Percentiles rank a stretch among this genome's conserved stretches.
phyloP scores from a whole-genome alignment of 23 red algal genomes.

The Gracilaria domingensis region DNA sequence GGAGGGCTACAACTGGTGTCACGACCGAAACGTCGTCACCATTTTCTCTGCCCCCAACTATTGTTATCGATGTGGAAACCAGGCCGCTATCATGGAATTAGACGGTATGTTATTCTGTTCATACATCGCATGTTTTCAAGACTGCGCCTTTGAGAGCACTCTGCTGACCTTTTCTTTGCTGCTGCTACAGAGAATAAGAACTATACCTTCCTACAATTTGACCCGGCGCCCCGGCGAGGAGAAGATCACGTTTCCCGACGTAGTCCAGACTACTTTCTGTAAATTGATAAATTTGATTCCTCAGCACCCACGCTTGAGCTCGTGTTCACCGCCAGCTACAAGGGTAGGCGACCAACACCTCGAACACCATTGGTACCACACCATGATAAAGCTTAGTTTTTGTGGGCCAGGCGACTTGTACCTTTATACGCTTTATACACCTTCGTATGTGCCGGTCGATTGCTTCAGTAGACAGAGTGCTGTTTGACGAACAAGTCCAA shows the following conservation, averaged over 20 bases:
- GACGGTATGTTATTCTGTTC: conserved; percentile 61
- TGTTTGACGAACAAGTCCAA: no score
- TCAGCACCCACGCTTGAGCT: neutral
- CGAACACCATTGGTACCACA: no score
- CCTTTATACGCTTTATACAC: no score
- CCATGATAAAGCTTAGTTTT: no score
- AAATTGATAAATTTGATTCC: conserved; percentile 25
- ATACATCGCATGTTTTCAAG: neutral
- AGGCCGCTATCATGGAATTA: conserved; percentile 93
- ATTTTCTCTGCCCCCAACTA: conserved; percentile 99
- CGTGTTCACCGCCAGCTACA: neutral
- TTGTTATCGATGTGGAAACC: conserved; percentile 96
- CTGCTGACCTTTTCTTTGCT: conserved; percentile 3
- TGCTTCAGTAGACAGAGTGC: no score
- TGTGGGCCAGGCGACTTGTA: no score
- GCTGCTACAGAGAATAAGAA: conserved; percentile 82
- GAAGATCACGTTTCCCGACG: conserved; percentile 94
- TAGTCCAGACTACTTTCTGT: conserved; percentile 99
- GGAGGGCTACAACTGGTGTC: conserved; percentile 99
- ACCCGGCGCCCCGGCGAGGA: conserved; percentile 97
- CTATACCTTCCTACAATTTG: conserved; percentile 99
- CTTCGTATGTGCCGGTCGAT: no score
- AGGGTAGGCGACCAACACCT: no score
- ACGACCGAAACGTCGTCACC: conserved; percentile 93
- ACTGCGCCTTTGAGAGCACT: neutral